Conservation (phyloP, 495 filamentous ascomycete species). For the Penicillium waksmanii region DNA sequence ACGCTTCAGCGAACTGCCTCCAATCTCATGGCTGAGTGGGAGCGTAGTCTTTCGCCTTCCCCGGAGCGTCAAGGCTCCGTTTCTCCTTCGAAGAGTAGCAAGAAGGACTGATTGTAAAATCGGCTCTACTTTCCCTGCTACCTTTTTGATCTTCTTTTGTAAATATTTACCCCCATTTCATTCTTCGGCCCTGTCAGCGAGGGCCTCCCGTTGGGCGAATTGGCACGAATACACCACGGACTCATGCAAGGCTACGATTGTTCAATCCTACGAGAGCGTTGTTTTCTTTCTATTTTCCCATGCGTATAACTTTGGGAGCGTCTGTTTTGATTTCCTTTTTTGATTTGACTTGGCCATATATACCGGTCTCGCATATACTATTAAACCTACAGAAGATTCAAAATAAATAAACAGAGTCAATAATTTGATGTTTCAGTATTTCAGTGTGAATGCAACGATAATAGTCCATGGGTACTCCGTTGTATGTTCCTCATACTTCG, state of each 20-base stretch:
- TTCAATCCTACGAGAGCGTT: slow-evolving; percentile 40
- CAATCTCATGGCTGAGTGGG: slow-evolving; percentile 80
- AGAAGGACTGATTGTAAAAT: slow-evolving; percentile 35
- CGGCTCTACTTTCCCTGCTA: slow-evolving; percentile 7
- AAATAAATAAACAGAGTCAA: background rate
- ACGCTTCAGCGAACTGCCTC: slow-evolving; percentile 72
- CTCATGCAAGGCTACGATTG: slow-evolving; percentile 46
- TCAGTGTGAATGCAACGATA: background rate
- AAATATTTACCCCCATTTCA: slow-evolving; percentile 30
- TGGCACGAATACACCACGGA: slow-evolving; percentile 35
- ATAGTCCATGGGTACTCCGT: background rate
- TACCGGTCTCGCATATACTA: background rate
- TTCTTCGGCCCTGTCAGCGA: slow-evolving; percentile 25
- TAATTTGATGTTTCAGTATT: background rate
- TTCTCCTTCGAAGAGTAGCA: slow-evolving; percentile 39
- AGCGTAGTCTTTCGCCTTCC: slow-evolving; percentile 52
- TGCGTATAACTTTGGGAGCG: slow-evolving; percentile 15
- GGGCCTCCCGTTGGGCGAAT: slow-evolving; percentile 29
- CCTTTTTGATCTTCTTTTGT: slow-evolving; percentile 19
- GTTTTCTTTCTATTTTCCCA: slow-evolving; percentile 24
- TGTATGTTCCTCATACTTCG: background rate
- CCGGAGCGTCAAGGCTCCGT: slow-evolving; percentile 30
- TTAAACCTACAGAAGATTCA: background rate
- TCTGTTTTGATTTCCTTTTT: slow-evolving; percentile 10
- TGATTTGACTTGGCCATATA: background rate